Evolutionary conservation across 495 filamentous ascomycete species (phyloP), one percentile per base, ranked within the genome.

Genomic region (Aspergillus hancockii): DNA sequence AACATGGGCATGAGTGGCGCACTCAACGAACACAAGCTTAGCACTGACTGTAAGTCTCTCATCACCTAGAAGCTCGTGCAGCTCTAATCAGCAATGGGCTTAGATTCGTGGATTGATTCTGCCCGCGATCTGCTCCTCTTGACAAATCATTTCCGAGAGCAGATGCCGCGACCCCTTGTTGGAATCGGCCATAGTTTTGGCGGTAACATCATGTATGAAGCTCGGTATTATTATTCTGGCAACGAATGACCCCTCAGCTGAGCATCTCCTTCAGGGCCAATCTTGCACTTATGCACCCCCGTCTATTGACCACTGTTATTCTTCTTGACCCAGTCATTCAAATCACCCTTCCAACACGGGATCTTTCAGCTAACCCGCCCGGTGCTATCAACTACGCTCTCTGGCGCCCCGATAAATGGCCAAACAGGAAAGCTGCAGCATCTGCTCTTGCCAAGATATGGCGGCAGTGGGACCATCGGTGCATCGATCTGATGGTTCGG

Each of bases 151-250:
- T 53, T 53, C 30, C 49, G 50, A 4, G 49, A 53, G 8, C 38
- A 59, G 19, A 52, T 59, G 57, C 49, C 57, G 9, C 49, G 57
- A n/a, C 57, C 57, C 1, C 25, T 59, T 18, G 57, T 59, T 7
- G 57, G 57, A 18, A 34, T 59, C n/a, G 57, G 57, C 13, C 49
- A 59, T 36, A 59, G 57, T 38, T 47, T 59, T n/a, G 57, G 57
- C 18, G 54, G 53, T 0, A 55, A 41, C 30, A 45, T 45, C 40
- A 43, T 45, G 53, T 55, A 22, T 12, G 8, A 9, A 1, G 8
- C 10, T 8, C 43, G 8, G 8, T 47, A 8, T n/a, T 47, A 18
- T 47, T 23, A 3, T 13, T 23, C 8, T 9, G 6, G 19, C 13
- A 47, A 3, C 1, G 43, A n/a, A 40, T n/a, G 36, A 40, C 10